Evolutionary conservation across 192 early-diverging fungal genomes (phyloP), one percentile per base, ranked within the genome.

Genomic region (Umbelopsis sp.): DNA sequence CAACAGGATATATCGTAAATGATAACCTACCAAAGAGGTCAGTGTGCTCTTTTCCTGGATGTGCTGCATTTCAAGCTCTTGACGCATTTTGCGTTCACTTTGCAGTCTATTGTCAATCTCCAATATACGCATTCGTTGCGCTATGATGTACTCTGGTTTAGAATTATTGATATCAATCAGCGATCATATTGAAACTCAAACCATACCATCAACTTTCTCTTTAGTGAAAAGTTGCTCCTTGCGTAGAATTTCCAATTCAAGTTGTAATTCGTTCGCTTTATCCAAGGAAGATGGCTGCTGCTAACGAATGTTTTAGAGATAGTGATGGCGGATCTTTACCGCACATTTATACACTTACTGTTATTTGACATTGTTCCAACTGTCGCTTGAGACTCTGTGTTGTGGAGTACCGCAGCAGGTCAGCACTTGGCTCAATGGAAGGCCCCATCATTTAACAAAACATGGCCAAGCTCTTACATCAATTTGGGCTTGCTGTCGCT

Each of bases 61-160:
- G 16, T 61, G 55, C 25, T 61, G 55, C 55, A 61, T 61, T 61
- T 61, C 55, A 33, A 61, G 55, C 18, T 61, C 55, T 35, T 35
- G 55, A 4, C 55, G 55, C 55, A 61, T 61, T 18, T 61, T 61
- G 4, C 55, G 21, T 61, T 61, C 55, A 33, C 55, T 61, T 16
- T 61, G 55, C 16, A 61, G 55, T 18, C 27, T 61, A 61, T 61
- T 61, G 18, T 61, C 55, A 35, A 61, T 15, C 27, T 61, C 55
- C 30, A 61, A n/a, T 22, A 61, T 61, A 35, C 33, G 55, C 30
- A 61, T 27, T 61, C 55, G 55, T 61, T 61, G 55, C 2, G 55
- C 55, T 61, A 18, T 16, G 25, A 8, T 35, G 55, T 35, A 25
- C 2, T 9, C n/a, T 41, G 5, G 2, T 41, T 41, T 41, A 41